phyloP scores from a whole-genome alignment of 83 land plant species.

The Picea abies region DNA sequence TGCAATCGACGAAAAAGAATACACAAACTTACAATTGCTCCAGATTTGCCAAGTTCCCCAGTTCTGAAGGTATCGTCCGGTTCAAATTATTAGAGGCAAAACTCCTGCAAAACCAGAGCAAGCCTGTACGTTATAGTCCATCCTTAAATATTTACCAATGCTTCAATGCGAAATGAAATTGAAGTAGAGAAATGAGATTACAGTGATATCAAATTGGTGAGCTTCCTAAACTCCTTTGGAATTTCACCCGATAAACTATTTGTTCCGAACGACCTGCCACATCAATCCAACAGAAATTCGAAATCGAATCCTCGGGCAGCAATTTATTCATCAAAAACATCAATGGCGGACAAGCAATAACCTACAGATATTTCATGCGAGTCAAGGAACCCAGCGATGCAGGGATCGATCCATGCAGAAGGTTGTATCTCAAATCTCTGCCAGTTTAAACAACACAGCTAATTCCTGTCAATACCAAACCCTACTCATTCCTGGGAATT shows the following conservation, averaged over 20 bases:
- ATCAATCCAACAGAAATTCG: neutral
- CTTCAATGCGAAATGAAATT: too few relatives aligned
- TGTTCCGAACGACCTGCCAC: neutral
- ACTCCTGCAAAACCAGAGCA: too few relatives aligned
- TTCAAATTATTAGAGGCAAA: too few relatives aligned
- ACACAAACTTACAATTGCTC: too few relatives aligned
- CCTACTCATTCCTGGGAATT: neutral
- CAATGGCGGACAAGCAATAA: neutral
- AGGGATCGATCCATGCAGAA: constrained; percentile 2
- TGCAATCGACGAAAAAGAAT: too few relatives aligned
- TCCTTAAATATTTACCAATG: too few relatives aligned
- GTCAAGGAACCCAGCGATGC: neutral
- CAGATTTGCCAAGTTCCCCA: too few relatives aligned
- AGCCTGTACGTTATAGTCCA: too few relatives aligned
- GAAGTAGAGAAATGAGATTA: too few relatives aligned
- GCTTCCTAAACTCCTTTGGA: constrained; percentile 9
- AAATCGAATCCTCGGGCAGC: neutral
- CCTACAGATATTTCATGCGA: neutral
- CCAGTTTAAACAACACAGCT: neutral
- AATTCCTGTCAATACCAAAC: neutral
- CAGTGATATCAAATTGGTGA: neutral
- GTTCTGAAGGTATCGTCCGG: too few relatives aligned
- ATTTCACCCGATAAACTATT: constrained; percentile 1
- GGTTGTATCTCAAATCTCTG: constrained; percentile 7
- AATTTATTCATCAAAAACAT: neutral